Evolutionary conservation across 2,329 filamentous ascomycete genomes (phyloP).

Genomic region (Botrytis fabae): DNA sequence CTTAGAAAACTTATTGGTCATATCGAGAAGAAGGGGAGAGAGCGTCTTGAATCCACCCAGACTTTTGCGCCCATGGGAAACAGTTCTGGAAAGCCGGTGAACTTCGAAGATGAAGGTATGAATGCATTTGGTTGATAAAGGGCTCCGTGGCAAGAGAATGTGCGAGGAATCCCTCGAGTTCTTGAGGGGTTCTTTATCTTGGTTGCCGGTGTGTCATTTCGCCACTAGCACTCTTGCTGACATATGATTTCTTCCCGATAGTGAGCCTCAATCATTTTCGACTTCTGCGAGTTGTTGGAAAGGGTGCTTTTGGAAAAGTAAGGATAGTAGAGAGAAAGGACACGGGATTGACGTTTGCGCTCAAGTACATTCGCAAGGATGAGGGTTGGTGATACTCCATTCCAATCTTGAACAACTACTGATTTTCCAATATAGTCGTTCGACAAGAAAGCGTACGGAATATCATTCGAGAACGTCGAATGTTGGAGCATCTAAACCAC

Average conservation of each 20-base stretch:
- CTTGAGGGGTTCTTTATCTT: background rate
- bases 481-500: conserved; percentile 97
- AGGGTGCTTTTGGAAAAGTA: conserved; percentile 97
- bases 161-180: background rate
- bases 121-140: conserved; percentile 30
- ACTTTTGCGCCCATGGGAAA: conserved; percentile 73
- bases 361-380: conserved; percentile 99
- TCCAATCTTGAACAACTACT: conserved; percentile 27
- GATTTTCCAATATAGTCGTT: conserved; percentile 64
- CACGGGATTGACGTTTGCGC: conserved; percentile 86
- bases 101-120: conserved; percentile 89
- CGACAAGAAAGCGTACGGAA: conserved; percentile 97
- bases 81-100: conserved; percentile 88
- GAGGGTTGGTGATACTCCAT: conserved; percentile 64
- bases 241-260: conserved; percentile 44
- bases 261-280: conserved; percentile 98
- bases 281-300: conserved; percentile 89
- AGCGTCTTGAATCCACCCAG: background rate
- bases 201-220: background rate
- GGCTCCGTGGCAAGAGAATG: conserved; percentile 4
- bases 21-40: background rate
- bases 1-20: background rate
- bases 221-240: conserved; percentile 26
- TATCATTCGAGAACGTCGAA: conserved; percentile 93
- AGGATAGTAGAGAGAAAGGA: conserved; percentile 98